Conservation (phyloP, 495 filamentous ascomycete species). For the Hypoxylon subgilvum region DNA sequence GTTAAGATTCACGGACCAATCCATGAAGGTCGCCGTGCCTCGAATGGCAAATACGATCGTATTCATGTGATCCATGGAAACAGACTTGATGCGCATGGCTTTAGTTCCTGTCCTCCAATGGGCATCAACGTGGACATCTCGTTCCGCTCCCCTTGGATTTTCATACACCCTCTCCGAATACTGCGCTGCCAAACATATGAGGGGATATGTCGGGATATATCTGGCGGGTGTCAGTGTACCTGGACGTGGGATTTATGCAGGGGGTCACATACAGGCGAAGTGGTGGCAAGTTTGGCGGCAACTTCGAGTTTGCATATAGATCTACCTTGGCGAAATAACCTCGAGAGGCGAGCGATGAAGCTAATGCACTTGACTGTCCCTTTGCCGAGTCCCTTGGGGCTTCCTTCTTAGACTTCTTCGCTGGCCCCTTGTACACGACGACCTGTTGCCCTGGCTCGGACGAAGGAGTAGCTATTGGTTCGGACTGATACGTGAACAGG, state of each 20-base stretch:
- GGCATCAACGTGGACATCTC: constrained; percentile 67
- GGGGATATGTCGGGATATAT: constrained; percentile 70
- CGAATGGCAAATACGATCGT: constrained; percentile 81
- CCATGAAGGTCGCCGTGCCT: constrained; percentile 77
- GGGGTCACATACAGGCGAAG: constrained; percentile 63
- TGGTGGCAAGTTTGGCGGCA: constrained; percentile 69
- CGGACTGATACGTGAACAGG: constrained; percentile 52
- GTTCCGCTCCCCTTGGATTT: constrained; percentile 63
- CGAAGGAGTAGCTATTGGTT: constrained; percentile 35
- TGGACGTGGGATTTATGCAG: neutral
- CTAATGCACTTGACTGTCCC: constrained; percentile 46
- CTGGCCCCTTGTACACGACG: constrained; percentile 27
- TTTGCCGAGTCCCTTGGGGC: constrained; percentile 38
- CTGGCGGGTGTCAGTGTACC: constrained; percentile 41
- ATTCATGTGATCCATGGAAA: constrained; percentile 75
- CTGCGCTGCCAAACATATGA: constrained; percentile 74
- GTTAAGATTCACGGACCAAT: constrained; percentile 82
- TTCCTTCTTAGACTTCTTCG: constrained; percentile 41
- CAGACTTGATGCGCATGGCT: constrained; percentile 80
- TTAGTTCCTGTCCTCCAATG: constrained; percentile 77
- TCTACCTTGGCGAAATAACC: constrained; percentile 79
- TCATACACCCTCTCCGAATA: constrained; percentile 76
- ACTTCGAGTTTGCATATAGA: constrained; percentile 75
- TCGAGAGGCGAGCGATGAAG: constrained; percentile 48
- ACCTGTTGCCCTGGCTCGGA: constrained; percentile 22